phyloP scores from a whole-genome alignment of 805 yeast genomes.

The Wickerhamomyces chambardii region DNA sequence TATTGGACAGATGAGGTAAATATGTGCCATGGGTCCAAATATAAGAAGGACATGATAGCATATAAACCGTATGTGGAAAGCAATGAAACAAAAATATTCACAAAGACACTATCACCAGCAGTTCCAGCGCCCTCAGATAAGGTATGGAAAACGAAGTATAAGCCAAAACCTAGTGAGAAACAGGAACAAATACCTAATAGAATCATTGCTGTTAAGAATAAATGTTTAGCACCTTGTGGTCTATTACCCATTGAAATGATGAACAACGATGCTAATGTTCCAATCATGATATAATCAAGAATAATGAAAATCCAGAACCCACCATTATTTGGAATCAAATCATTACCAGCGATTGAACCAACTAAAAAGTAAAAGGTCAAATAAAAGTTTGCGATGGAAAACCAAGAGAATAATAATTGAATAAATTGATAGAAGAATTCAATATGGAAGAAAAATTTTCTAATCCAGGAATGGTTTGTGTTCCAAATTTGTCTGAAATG shows the following conservation, averaged over 20 bases:
- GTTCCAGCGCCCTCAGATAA: conserved; percentile 21
- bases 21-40: conserved; percentile 96
- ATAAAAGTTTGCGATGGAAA: conserved; percentile 86
- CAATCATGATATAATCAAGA: conserved; percentile 76
- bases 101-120: conserved; percentile 27
- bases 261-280: conserved; percentile 80
- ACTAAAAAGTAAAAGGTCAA: conserved; percentile 89
- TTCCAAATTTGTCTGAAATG: conserved; percentile 86
- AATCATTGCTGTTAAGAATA: conserved; percentile 67
- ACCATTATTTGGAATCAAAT: conserved; percentile 50
- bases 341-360: conserved; percentile 58
- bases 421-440: conserved; percentile 87
- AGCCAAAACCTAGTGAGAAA: conserved; percentile 76
- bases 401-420: conserved; percentile 79
- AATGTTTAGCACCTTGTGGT: conserved; percentile 88
- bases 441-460: conserved; percentile 75
- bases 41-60: conserved; percentile 69
- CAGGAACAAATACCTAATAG: conserved; percentile 70
- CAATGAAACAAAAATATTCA: conserved; percentile 76
- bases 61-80: conserved; percentile 91
- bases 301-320: conserved; percentile 80
- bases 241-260: conserved; percentile 94
- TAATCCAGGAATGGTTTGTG: conserved; percentile 72
- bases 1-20: conserved; percentile 82
- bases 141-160: conserved; percentile 64